phyloP scores from a whole-genome alignment of 2,329 filamentous ascomycete genomes.

The Talaromyces sp. region DNA sequence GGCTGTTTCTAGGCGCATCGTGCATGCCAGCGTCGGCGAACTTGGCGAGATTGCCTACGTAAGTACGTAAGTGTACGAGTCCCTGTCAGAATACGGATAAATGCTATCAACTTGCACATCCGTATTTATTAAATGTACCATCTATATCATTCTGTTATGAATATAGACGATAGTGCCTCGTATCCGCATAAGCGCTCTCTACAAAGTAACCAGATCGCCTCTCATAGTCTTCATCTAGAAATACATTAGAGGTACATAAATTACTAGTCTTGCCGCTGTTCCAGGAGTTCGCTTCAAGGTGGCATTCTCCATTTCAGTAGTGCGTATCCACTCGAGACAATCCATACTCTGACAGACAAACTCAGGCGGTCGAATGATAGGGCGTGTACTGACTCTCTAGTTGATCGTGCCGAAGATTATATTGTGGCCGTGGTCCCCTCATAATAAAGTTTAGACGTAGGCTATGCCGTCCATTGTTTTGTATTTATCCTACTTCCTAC shows the following conservation, averaged over 20 bases:
- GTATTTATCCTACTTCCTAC: background rate
- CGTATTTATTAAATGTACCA: background rate
- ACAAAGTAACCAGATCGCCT: background rate
- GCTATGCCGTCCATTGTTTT: background rate
- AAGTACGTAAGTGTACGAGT: background rate
- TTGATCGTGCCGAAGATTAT: background rate
- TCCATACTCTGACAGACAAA: background rate
- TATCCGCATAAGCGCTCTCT: background rate
- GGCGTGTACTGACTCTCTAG: background rate
- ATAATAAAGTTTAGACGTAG: background rate
- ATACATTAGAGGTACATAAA: constrained; percentile 2
- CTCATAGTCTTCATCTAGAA: background rate
- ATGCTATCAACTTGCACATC: background rate
- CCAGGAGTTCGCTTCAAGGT: background rate
- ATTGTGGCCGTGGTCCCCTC: background rate
- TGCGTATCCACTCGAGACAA: constrained; percentile 2
- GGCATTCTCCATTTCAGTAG: constrained; percentile 1
- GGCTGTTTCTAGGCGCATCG: background rate
- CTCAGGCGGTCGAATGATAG: background rate
- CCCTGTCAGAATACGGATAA: background rate
- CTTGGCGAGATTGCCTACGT: background rate
- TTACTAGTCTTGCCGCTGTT: background rate
- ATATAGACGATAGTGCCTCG: background rate
- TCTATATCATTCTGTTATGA: background rate
- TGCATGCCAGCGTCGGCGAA: background rate